Conservation (phyloP, 2,329 filamentous ascomycete genomes). For the Seiridium cupressi region DNA sequence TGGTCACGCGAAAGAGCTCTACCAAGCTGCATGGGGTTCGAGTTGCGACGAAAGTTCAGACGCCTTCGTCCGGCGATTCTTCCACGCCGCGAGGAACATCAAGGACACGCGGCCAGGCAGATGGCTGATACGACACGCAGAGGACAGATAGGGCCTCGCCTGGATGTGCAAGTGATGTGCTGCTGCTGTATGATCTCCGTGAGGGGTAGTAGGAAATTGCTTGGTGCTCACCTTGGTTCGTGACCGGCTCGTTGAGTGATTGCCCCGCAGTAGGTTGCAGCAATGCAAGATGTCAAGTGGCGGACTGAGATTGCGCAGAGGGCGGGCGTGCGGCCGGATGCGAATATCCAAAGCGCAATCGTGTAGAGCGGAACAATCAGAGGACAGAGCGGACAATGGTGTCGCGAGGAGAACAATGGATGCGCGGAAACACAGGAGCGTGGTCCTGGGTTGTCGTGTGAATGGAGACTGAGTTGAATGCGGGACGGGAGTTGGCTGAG, state of each 20-base stretch:
- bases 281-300: not conserved
- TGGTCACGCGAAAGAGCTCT: not conserved
- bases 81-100: not conserved
- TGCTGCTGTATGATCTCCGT: conserved; percentile 25
- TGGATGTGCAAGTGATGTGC: not conserved
- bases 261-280: conserved; percentile 6
- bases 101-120: not conserved
- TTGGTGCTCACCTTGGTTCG: conserved; percentile 12
- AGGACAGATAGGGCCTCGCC: not conserved
- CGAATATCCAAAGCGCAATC: not conserved
- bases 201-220: conserved; percentile 14
- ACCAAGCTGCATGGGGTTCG: not conserved
- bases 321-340: not conserved
- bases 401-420: not conserved
- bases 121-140: not conserved
- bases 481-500: not conserved
- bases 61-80: conserved; percentile 4
- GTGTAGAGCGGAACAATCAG: not conserved
- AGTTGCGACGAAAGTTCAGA: conserved; percentile 10
- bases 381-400: not conserved
- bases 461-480: not conserved
- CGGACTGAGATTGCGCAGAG: not conserved
- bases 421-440: not conserved
- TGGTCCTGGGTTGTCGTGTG: not conserved
- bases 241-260: not conserved